These are phyloP conservation scores for Parmelia sp. DNA, from an alignment of 495 filamentous ascomycete genomes.

Conservation along the genomic window DNA sequence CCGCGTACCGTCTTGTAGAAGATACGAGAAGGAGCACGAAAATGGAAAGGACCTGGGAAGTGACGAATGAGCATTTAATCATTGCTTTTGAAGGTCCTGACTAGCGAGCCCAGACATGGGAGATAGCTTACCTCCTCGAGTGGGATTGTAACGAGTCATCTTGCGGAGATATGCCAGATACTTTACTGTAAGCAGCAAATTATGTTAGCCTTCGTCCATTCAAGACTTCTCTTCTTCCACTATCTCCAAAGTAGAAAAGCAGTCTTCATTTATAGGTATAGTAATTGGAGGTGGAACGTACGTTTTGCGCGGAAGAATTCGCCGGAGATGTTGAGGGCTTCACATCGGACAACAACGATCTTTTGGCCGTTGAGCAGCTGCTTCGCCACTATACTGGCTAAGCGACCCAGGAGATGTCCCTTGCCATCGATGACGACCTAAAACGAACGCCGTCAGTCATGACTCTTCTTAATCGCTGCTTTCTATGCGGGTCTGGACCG, in stretches of 20 bases:
- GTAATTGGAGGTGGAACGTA: constrained; percentile 53
- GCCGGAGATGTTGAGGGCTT: constrained; percentile 98
- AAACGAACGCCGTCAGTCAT: constrained; percentile 24
- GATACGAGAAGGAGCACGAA: constrained; percentile 96
- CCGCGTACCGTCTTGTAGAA: constrained; percentile 99
- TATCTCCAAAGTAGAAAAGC: background rate
- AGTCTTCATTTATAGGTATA: background rate
- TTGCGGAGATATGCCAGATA: constrained; percentile 99
- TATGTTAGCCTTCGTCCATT: constrained; percentile 33
- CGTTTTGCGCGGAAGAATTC: constrained; percentile 99
- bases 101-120: constrained; percentile 15
- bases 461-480: constrained; percentile 1
- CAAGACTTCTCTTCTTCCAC: background rate
- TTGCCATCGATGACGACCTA: constrained; percentile 99
- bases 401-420: constrained; percentile 97
- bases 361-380: constrained; percentile 99
- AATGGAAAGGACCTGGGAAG: constrained; percentile 87
- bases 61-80: constrained; percentile 33
- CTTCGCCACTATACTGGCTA: constrained; percentile 98
- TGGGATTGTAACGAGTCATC: constrained; percentile 99
- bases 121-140: constrained; percentile 71
- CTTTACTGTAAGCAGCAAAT: constrained; percentile 68
- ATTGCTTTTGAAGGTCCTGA: background rate
- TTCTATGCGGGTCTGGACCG: constrained; percentile 31
- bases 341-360: constrained; percentile 97